phyloP scores from a whole-genome alignment of 2,329 filamentous ascomycete species.

The Aspergillus novofumigatus region DNA sequence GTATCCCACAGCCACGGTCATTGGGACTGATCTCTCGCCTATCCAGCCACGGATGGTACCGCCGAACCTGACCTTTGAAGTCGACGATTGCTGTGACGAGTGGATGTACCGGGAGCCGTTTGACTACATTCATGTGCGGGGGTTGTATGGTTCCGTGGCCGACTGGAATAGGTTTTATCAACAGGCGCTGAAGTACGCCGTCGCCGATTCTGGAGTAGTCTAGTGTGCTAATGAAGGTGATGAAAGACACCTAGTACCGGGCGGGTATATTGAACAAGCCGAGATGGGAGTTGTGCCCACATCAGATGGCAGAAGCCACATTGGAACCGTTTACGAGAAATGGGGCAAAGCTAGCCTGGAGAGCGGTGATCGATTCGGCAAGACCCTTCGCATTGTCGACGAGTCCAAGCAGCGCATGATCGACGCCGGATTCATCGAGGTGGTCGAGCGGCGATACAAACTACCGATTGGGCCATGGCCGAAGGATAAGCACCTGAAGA shows the following conservation, averaged over 20 bases:
- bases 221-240: neutral
- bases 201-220: slow-evolving; percentile 5
- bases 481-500: slow-evolving; percentile 12
- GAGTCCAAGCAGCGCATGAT: slow-evolving; percentile 24
- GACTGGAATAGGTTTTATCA: slow-evolving; percentile 43
- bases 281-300: slow-evolving; percentile 39
- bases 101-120: slow-evolving; percentile 40
- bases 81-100: slow-evolving; percentile 37
- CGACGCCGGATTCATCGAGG: slow-evolving; percentile 22
- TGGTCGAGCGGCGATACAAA: slow-evolving; percentile 22
- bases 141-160: slow-evolving; percentile 43
- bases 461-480: slow-evolving; percentile 23
- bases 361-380: slow-evolving; percentile 26
- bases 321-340: slow-evolving; percentile 27
- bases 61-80: slow-evolving; percentile 44
- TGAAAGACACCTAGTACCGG: slow-evolving; percentile 31
- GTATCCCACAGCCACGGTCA: slow-evolving; percentile 39
- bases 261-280: slow-evolving; percentile 36
- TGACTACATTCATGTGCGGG: slow-evolving; percentile 46
- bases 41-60: slow-evolving; percentile 47
- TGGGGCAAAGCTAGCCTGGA: slow-evolving; percentile 14
- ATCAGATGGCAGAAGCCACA: slow-evolving; percentile 36
- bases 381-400: slow-evolving; percentile 18
- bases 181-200: slow-evolving; percentile 22
- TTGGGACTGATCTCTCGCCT: slow-evolving; percentile 47